Evolutionary conservation across 177 flowering plant genomes (phyloP).

Genomic region (Vitis hybrid): DNA sequence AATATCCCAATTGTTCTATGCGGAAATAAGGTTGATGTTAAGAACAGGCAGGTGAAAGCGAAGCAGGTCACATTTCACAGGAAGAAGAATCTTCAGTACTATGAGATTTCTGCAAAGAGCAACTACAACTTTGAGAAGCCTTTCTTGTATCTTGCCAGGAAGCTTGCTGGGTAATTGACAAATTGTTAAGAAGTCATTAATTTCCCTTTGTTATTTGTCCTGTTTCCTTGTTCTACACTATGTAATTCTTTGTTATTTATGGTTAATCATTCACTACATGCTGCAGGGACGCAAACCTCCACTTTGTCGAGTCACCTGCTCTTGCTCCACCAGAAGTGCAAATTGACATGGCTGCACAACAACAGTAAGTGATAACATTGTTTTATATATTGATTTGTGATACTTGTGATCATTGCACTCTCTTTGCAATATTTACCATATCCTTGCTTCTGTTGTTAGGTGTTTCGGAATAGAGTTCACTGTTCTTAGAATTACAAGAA

Average conservation of each 20-base stretch:
- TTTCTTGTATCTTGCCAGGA: constrained; percentile 17
- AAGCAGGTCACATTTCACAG: constrained; percentile 28
- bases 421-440: too few species aligned
- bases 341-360: constrained; percentile 13
- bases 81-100: constrained; percentile 22
- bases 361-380: constrained; percentile 1
- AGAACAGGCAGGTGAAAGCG: constrained; percentile 31
- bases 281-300: constrained; percentile 14
- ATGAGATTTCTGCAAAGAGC: constrained; percentile 17
- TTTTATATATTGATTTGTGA: too few species aligned
- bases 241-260: not conserved
- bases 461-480: too few species aligned
- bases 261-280: not conserved
- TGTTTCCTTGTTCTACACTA: not conserved
- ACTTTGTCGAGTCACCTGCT: constrained; percentile 16
- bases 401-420: too few species aligned
- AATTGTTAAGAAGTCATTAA: not conserved
- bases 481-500: too few species aligned
- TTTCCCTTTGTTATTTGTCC: not conserved
- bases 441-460: too few species aligned
- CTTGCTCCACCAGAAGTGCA: constrained; percentile 17
- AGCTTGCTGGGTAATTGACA: constrained; percentile 18
- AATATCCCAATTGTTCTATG: constrained; percentile 10
- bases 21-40: constrained; percentile 26
- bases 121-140: constrained; percentile 17